Conservation (phyloP, 2,329 filamentous ascomycete species). For the Cladosporium cucumerinum region DNA sequence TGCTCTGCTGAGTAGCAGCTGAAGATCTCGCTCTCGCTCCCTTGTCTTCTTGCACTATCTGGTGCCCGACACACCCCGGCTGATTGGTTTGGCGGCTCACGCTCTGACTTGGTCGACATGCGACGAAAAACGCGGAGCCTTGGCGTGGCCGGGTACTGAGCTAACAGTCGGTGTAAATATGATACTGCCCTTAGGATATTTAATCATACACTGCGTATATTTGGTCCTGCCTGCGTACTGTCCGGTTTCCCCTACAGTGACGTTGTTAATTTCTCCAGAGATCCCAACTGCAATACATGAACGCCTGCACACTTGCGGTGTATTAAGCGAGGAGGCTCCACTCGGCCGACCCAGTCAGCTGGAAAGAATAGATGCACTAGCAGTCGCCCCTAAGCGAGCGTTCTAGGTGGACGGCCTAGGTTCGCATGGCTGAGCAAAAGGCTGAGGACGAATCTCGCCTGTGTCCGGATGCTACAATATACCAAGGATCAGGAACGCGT, state of each 20-base stretch:
- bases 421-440: neutral
- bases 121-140: neutral
- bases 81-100: neutral
- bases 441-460: neutral
- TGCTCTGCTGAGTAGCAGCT: neutral
- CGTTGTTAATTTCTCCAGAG: neutral
- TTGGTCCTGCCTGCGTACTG: no score
- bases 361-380: neutral
- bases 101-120: neutral
- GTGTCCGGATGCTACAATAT: neutral
- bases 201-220: no score
- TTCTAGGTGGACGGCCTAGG: neutral
- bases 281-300: neutral
- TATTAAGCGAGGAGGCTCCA: neutral
- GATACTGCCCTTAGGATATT: no score
- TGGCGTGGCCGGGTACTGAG: neutral
- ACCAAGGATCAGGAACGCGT: neutral
- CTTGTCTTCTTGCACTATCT: neutral
- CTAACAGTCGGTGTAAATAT: no score
- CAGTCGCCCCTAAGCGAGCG: neutral
- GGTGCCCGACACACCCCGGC: neutral
- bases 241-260: no score
- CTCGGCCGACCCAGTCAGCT: neutral
- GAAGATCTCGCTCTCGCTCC: neutral
- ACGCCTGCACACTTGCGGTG: neutral